Evolutionary conservation across 2,329 filamentous ascomycete species (phyloP), one percentile per base, ranked within the genome.

Genomic region (Bisporella sp.): DNA sequence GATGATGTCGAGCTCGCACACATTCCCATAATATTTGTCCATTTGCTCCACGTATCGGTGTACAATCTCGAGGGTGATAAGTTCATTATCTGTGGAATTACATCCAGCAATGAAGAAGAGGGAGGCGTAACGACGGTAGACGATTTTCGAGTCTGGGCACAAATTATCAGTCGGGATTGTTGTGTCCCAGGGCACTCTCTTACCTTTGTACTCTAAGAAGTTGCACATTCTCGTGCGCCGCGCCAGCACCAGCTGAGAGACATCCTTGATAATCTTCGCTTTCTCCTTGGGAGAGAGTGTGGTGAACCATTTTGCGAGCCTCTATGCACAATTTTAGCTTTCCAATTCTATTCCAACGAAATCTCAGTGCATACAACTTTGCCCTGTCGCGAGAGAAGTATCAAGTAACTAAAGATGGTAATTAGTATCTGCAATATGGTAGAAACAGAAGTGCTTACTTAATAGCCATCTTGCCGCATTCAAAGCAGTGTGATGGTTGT

Each of bases 1-100:
- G 70, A 99, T 99, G 31, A 54, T 54, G 39, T 54, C 52, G 58
- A 99, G 81, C 74, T 99, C 93, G 83, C 93, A 99, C 53, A 99
- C 93, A 70, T 99, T 99, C 70, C 93, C 93, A 71, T 97, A 99
- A 76, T 99, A 99, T 71, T 99, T 99, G 78, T 99, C 93, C 93
- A 99, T 99, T 73, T 99, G 93, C 72, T 99, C 93, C 66, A 99
- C 93, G 69, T 99, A 99, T 72, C 93, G 89, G 71, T 99, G 93
- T 64, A 99, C 95, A 67, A 99, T 90, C 71, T 99, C 93, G 67
- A 99, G 89, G 29, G 89, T 96, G 69, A 97, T 96, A 66, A 99
- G 76, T 69, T 99, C 93, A 72, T 99, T 99, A 72, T 99, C 93
- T 57, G 89, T 90, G n/a, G 91, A 91, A 48, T 90, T 85, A 74